A percentile compares a stretch with the other conserved stretches of the same genome.
These are phyloP conservation scores for Nannochloropsis granulata DNA, from an alignment of 108 stramenopile genomes.

Conservation along the genomic window DNA sequence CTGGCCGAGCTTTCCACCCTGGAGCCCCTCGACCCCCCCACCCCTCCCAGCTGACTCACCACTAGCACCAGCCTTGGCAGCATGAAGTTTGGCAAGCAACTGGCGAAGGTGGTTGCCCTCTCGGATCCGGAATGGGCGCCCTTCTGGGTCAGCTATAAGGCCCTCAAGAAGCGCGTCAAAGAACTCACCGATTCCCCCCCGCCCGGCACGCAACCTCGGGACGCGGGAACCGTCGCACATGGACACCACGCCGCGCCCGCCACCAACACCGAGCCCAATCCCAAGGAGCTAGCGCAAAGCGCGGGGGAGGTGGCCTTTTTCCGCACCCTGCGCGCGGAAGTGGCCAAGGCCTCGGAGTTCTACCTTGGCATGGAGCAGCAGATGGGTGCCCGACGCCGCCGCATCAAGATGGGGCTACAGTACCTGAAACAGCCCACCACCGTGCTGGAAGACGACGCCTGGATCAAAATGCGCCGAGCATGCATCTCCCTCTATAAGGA, in stretches of 20 bases:
- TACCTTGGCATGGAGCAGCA: constrained; percentile 52
- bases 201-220: neutral
- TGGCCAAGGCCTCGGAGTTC: constrained; percentile 71
- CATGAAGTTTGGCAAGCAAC: constrained; percentile 42
- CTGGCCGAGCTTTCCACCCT: no score
- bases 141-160: constrained; percentile 48
- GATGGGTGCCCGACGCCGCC: constrained; percentile 35
- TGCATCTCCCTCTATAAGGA: constrained; percentile 85
- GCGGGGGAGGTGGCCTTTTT: constrained; percentile 77
- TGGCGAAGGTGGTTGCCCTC: constrained; percentile 37
- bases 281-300: constrained; percentile 23
- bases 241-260: neutral
- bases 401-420: constrained; percentile 48
- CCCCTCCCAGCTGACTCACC: no score
- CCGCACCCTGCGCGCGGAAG: constrained; percentile 61
- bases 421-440: neutral
- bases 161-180: constrained; percentile 68
- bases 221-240: neutral
- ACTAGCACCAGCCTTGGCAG: neutral
- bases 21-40: no score
- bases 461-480: constrained; percentile 46
- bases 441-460: constrained; percentile 17
- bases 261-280: constrained; percentile 2
- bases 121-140: constrained; percentile 44
- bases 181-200: constrained; percentile 46